Evolutionary conservation across 1,284 basidiomycete species (phyloP).

Genomic region (Lentinula novae-zelandiae): DNA sequence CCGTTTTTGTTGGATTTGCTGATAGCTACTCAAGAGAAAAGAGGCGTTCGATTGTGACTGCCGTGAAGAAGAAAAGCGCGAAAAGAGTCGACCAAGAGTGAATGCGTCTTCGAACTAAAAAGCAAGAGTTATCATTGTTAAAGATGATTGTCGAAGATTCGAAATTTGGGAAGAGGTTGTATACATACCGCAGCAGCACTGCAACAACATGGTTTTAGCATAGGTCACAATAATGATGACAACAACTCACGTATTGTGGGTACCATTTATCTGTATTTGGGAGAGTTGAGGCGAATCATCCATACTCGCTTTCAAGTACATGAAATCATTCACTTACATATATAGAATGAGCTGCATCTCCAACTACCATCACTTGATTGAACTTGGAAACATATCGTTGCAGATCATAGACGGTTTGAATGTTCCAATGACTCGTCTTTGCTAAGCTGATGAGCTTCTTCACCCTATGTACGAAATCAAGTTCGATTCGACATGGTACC

Average conservation of each 20-base stretch:
- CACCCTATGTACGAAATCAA: not conserved
- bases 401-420: slow-evolving; percentile 14
- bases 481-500: not conserved
- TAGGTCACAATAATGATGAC: not conserved
- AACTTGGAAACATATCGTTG: slow-evolving; percentile 4
- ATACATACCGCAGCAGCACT: slow-evolving; percentile 10
- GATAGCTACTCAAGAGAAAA: slow-evolving; percentile 14
- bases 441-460: slow-evolving; percentile 9
- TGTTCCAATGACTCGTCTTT: slow-evolving; percentile 8
- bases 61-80: slow-evolving; percentile 5
- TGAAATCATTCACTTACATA: slow-evolving; percentile 9
- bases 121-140: too few relatives aligned
- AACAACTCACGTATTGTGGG: slow-evolving; percentile 17
- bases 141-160: not conserved
- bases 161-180: not conserved
- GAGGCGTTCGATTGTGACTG: slow-evolving; percentile 13
- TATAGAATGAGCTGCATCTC: slow-evolving; percentile 19
- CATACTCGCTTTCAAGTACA: not conserved
- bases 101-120: slow-evolving; percentile 19
- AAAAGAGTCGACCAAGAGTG: slow-evolving; percentile 17
- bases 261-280: slow-evolving; percentile 15
- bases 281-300: not conserved
- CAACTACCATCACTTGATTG: slow-evolving; percentile 14
- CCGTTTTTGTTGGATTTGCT: slow-evolving; percentile 13
- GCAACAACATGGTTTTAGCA: not conserved